Conservation (phyloP, 768 basidiomycete genomes). For the Agrocybe praecox region DNA sequence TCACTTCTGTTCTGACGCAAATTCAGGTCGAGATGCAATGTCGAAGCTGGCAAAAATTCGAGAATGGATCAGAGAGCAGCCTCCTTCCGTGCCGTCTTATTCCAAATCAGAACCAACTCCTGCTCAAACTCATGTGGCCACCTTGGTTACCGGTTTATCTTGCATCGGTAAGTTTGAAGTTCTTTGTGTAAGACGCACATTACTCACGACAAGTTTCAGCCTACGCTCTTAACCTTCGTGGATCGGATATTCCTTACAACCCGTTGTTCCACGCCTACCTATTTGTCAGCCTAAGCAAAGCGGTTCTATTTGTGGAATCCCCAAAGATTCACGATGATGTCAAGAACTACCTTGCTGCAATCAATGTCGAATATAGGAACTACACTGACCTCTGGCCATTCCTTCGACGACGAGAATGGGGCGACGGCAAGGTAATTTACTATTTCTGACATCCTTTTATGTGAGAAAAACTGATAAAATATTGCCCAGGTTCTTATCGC, state of each 20-base stretch:
- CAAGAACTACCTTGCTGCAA: constrained; percentile 53
- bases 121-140: constrained; percentile 65
- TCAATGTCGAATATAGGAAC: constrained; percentile 59
- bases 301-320: constrained; percentile 77
- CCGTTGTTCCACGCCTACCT: constrained; percentile 92
- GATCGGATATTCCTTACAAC: constrained; percentile 88
- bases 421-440: constrained; percentile 58
- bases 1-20: background rate
- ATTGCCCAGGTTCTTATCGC: constrained; percentile 53
- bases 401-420: constrained; percentile 74
- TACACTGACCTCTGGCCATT: constrained; percentile 85
- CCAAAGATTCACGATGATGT: constrained; percentile 65
- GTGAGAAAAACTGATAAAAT: background rate
- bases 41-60: constrained; percentile 75
- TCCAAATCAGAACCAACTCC: constrained; percentile 63
- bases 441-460: background rate
- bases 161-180: constrained; percentile 57
- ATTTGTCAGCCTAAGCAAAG: constrained; percentile 63
- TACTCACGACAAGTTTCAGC: constrained; percentile 45
- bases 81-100: constrained; percentile 60
- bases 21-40: constrained; percentile 55
- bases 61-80: constrained; percentile 67
- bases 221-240: constrained; percentile 87
- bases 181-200: background rate
- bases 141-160: constrained; percentile 69